Evolutionary conservation across 2,329 filamentous ascomycete species (phyloP).

Genomic region (Metarhizium album): DNA sequence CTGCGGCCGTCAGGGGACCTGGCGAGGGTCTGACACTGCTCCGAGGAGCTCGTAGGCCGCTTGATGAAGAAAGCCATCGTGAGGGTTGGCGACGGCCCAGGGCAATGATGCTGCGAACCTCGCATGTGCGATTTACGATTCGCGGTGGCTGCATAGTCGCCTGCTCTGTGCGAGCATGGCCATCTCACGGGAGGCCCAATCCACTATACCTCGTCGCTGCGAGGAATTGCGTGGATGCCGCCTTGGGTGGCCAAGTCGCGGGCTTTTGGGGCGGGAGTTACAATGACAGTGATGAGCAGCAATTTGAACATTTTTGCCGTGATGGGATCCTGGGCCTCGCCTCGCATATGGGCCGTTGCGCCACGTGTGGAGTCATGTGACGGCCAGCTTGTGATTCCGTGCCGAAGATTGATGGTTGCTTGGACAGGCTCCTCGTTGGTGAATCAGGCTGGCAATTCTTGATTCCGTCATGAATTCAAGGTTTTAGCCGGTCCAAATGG

Average conservation of each 20-base stretch:
- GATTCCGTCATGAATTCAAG: too few species aligned
- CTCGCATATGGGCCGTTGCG: not conserved
- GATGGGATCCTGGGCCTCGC: not conserved
- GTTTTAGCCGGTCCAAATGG: too few species aligned
- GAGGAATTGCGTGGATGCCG: not conserved
- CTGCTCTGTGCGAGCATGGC: constrained; percentile 19
- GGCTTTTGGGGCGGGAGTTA: too few species aligned
- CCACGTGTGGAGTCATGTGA: constrained; percentile 7
- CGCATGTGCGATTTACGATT: constrained; percentile 18
- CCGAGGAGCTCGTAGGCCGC: constrained; percentile 14
- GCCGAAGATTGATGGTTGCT: not conserved
- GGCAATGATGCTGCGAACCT: constrained; percentile 15
- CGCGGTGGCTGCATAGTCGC: constrained; percentile 24
- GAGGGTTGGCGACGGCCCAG: constrained; percentile 10
- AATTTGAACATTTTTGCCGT: not conserved
- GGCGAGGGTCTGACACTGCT: constrained; percentile 9
- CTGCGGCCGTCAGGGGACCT: constrained; percentile 9
- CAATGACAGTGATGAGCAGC: not conserved
- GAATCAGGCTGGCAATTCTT: too few species aligned
- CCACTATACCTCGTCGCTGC: not conserved
- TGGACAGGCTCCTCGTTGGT: too few species aligned
- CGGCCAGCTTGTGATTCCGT: not conserved
- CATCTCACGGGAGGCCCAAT: constrained; percentile 3
- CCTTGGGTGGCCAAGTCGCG: not conserved
- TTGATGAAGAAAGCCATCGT: constrained; percentile 22